Conservation (phyloP, 805 yeast genomes). For the Cyberlindnera veronae region DNA sequence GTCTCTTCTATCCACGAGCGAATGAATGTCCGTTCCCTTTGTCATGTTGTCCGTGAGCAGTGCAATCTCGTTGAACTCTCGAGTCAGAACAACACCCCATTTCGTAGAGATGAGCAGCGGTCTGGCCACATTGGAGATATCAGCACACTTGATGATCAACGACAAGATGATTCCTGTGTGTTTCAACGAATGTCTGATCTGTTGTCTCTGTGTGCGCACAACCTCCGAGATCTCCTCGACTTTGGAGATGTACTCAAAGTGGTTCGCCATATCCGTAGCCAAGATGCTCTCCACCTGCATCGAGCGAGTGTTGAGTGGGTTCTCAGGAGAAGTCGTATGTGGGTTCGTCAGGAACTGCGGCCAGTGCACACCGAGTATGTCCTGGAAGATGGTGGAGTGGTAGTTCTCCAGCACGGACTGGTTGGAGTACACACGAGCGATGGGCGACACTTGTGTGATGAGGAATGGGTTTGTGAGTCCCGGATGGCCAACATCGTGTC, state of each 20-base stretch:
- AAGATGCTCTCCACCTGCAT: constrained; percentile 44
- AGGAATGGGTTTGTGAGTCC: constrained; percentile 86
- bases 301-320: constrained; percentile 24
- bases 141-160: constrained; percentile 87
- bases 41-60: constrained; percentile 42
- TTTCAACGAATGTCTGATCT: constrained; percentile 18
- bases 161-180: constrained; percentile 49
- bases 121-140: constrained; percentile 88
- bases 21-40: constrained; percentile 23
- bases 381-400: constrained; percentile 65
- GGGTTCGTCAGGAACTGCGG: constrained; percentile 32
- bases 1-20: constrained; percentile 17
- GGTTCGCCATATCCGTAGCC: constrained; percentile 93
- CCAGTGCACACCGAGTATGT: constrained; percentile 50
- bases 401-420: constrained; percentile 77
- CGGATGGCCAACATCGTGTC: constrained; percentile 97
- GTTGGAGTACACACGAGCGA: constrained; percentile 58
- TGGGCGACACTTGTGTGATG: constrained; percentile 53
- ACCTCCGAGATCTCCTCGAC: constrained; percentile 37
- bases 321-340: constrained; percentile 7
- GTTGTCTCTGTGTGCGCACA: constrained; percentile 13
- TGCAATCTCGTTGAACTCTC: constrained; percentile 72
- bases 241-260: constrained; percentile 62
- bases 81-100: constrained; percentile 80
- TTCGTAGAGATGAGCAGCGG: constrained; percentile 70